A percentile compares a stretch with the other conserved stretches of the same genome.
These are phyloP conservation scores for Phoma sp. DNA, from an alignment of 2,329 filamentous ascomycete species.

Conservation along the genomic window DNA sequence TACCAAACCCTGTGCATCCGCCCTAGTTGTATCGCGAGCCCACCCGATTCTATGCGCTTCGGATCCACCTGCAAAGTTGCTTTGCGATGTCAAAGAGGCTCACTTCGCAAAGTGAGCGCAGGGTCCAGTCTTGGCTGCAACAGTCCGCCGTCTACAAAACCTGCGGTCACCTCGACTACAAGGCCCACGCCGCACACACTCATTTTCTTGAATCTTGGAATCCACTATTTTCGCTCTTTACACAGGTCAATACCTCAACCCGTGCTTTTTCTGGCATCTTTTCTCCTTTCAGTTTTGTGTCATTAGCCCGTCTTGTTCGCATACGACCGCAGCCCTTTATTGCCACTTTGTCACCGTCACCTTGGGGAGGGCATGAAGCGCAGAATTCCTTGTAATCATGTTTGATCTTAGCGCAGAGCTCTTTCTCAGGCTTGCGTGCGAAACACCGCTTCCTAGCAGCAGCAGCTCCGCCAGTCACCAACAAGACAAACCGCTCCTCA, in stretches of 20 bases:
- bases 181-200: not conserved
- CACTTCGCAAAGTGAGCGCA: not conserved
- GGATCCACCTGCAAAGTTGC: not conserved
- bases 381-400: not conserved
- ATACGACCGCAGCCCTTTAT: not conserved
- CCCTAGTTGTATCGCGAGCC: not conserved
- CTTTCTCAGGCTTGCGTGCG: slow-evolving; percentile 13
- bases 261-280: not conserved
- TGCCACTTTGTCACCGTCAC: not conserved
- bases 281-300: not conserved
- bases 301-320: not conserved
- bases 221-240: not conserved
- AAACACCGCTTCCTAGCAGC: slow-evolving; percentile 14
- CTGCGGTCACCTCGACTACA: slow-evolving; percentile 12
- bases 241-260: not conserved
- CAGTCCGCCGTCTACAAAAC: not conserved
- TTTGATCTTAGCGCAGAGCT: slow-evolving; percentile 6
- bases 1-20: not conserved
- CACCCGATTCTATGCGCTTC: not conserved
- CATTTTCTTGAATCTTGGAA: not conserved
- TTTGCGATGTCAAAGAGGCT: not conserved
- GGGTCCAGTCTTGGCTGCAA: slow-evolving; percentile 7
- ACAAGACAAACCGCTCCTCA: not conserved
- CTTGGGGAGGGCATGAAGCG: not conserved
- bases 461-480: not conserved